These are phyloP conservation scores for Phytopythium helicoides DNA, from an alignment of 352 stramenopile species.

Conservation along the genomic window DNA sequence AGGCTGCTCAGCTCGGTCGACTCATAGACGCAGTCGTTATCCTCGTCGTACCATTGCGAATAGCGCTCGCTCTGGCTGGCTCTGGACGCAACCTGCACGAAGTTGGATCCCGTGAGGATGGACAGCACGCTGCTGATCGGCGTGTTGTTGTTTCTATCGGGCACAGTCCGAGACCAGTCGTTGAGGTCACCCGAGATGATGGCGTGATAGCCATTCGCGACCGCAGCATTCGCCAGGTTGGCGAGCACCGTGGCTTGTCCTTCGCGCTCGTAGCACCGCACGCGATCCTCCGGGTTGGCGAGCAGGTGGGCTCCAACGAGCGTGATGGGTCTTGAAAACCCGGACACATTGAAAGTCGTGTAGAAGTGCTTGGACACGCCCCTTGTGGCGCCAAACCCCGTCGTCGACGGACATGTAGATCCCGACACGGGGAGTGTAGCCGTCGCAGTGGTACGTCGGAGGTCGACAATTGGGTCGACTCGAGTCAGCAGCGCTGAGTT, in stretches of 20 bases:
- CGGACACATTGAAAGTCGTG: conserved; percentile 60
- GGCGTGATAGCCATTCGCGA: conserved; percentile 45
- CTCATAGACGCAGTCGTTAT: conserved; percentile 63
- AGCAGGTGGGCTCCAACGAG: conserved; percentile 65
- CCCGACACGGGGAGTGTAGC: conserved; percentile 42
- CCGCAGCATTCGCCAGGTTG: conserved; percentile 31
- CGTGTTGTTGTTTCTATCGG: conserved; percentile 59
- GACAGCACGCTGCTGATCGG: conserved; percentile 53
- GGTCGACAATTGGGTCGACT: conserved; percentile 46
- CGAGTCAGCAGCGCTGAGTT: conserved; percentile 65
- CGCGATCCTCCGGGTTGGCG: conserved; percentile 51
- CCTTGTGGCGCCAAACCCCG: conserved; percentile 40
- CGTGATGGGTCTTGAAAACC: conserved; percentile 64
- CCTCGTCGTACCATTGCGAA: conserved; percentile 59
- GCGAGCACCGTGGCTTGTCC: conserved; percentile 56
- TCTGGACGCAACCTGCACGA: conserved; percentile 44
- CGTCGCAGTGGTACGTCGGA: conserved; percentile 35
- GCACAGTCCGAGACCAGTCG: conserved; percentile 46
- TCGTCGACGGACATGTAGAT: conserved; percentile 45
- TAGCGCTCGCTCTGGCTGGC: conserved; percentile 38
- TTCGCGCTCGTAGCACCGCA: conserved; percentile 58
- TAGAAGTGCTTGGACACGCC: conserved; percentile 72
- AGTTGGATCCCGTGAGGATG: conserved; percentile 41
- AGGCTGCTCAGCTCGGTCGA: conserved; percentile 46
- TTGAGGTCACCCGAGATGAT: conserved; percentile 73